Base-by-base conservation (phyloP, 192 early-diverging fungal species). In the Umbelopsis vinacea region DNA sequence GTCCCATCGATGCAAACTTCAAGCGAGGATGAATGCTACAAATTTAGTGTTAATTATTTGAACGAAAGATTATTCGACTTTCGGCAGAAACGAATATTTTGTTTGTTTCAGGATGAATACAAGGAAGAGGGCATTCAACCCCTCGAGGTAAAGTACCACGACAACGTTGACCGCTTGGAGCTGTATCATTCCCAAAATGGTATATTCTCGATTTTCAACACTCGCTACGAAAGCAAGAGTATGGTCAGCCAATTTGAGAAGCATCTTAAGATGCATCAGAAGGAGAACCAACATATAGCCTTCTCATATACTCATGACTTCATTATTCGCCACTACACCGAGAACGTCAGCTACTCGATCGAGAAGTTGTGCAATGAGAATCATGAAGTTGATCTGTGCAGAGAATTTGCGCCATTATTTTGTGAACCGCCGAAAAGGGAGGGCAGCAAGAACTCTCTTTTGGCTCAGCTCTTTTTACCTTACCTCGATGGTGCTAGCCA, bases 41-140 rank as follows among this genome's bases (percentile, higher is more conserved):
- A 91, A 70, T 87, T 92, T 57, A 78, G 87, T 72, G 76, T 80
- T 67, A 95, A 96, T 82, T 95, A 92, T 74, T 87, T 92, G 66
- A 93, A 91, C 82, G 94, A 96, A 81, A 88, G 92, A 54, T 79
- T 93, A 21, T 88, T 92, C 70, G 84, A 88, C 66, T 92, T 94
- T 73, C 72, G 88, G 69, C 80, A 86, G 53, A 83, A 89, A 68
- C 83, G 89, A 46, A 74, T 92, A 48, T 90, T 93, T 68, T 91
- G 91, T 70, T 77, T 80, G 6, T 86, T 84, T 55, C 82, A 79
- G 52, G 73, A 82, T 35, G 86, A 91, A 67, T 88, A 87, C 69
- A 80, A 76, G 1, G 68, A 69, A 48, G 91, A 92, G 69, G 88
- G 84, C 37, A 77, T 89, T 66, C 71, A 67, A 10, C 95, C 94